Conservation (phyloP, 768 basidiomycete genomes). For the Leccinum incarnatum region DNA sequence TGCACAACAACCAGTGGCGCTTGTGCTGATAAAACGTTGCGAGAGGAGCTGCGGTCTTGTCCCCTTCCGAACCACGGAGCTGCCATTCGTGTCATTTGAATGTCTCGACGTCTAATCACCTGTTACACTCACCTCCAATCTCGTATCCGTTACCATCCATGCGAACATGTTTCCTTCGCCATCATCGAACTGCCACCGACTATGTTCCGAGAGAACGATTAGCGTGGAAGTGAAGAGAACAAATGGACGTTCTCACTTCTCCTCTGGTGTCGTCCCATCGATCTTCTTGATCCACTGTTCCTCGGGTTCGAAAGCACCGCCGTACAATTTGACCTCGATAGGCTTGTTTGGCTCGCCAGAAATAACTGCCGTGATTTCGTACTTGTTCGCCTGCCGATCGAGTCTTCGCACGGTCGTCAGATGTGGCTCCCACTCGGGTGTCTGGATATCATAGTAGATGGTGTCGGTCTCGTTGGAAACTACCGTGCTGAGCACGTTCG, state of each 20-base stretch:
- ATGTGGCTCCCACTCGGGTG: slow-evolving; percentile 36
- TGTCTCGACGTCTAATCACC: not conserved
- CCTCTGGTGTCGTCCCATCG: slow-evolving; percentile 11
- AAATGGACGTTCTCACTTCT: slow-evolving; percentile 8
- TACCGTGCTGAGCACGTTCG: slow-evolving; percentile 36
- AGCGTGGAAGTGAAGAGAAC: not conserved
- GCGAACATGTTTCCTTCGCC: slow-evolving; percentile 22
- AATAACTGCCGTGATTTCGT: slow-evolving; percentile 32
- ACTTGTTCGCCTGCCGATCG: slow-evolving; percentile 29
- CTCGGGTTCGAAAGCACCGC: slow-evolving; percentile 23
- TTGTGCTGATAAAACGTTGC: slow-evolving; percentile 36
- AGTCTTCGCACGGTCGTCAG: slow-evolving; percentile 35
- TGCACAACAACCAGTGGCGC: slow-evolving; percentile 33
- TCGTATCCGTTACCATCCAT: slow-evolving; percentile 13
- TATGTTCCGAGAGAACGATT: not conserved
- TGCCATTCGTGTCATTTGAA: slow-evolving; percentile 8
- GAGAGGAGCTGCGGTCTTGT: slow-evolving; percentile 27
- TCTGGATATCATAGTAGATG: slow-evolving; percentile 41
- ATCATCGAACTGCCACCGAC: slow-evolving; percentile 25
- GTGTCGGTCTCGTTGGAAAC: slow-evolving; percentile 37
- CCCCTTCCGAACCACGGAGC: slow-evolving; percentile 27
- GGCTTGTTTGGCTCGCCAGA: slow-evolving; percentile 31
- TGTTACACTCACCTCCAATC: slow-evolving; percentile 12
- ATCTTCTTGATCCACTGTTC: slow-evolving; percentile 32
- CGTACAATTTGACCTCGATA: slow-evolving; percentile 30